Evolutionary conservation across 2,329 filamentous ascomycete genomes (phyloP).

Genomic region (Daldinia sp.): DNA sequence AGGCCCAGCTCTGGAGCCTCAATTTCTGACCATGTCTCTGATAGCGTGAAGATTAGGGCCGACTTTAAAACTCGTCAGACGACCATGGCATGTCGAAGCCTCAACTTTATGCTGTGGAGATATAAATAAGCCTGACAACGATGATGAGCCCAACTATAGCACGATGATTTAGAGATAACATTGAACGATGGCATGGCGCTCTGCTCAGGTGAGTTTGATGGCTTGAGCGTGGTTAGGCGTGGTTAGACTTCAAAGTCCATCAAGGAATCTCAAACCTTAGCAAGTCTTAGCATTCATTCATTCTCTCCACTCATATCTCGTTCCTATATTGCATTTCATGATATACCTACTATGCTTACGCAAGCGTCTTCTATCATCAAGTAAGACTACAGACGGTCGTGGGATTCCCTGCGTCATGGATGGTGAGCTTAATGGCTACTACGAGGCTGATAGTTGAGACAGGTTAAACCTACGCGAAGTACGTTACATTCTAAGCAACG

Average conservation of each 20-base stretch:
- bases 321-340: not conserved
- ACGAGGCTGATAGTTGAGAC: conserved; percentile 2
- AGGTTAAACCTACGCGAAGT: not conserved
- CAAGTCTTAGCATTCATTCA: too few species aligned
- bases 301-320: not conserved
- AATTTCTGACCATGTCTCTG: not conserved
- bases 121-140: not conserved
- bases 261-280: not conserved
- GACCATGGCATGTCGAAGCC: not conserved
- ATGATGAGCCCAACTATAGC: not conserved
- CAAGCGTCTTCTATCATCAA: not conserved
- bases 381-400: not conserved
- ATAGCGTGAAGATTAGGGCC: conserved; percentile 9
- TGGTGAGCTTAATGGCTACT: not conserved
- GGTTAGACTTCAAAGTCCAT: not conserved
- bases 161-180: not conserved
- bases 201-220: conserved; percentile 7
- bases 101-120: not conserved
- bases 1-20: not conserved
- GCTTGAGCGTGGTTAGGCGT: conserved; percentile 1
- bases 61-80: not conserved
- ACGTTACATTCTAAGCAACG: not conserved
- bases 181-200: not conserved
- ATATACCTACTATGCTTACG: not conserved
- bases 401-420: not conserved